These are phyloP conservation scores for Malus hybrid DNA, from an alignment of 331 rosid genomes.

Conservation along the genomic window DNA sequence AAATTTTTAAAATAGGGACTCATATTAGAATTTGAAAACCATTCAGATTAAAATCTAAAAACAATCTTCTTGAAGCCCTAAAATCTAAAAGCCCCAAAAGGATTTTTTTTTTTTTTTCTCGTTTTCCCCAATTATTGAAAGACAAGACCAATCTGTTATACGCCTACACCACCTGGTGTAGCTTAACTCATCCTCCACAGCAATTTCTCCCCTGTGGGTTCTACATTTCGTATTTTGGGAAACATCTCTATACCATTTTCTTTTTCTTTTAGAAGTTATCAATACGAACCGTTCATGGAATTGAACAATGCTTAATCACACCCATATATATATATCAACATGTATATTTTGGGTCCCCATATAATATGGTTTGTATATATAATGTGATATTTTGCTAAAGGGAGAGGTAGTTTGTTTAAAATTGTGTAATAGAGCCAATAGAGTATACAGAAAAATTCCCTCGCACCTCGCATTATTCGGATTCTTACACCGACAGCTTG, in stretches of 20 bases:
- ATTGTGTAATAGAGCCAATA: background rate
- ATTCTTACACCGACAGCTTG: conserved; percentile 13
- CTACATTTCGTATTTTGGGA: background rate
- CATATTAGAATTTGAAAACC: too few relatives aligned
- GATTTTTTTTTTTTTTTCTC: too few relatives aligned
- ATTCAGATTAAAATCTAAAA: too few relatives aligned
- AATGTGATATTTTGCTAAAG: background rate
- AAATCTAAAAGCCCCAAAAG: too few relatives aligned
- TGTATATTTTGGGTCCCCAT: too few relatives aligned
- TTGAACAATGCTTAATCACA: background rate
- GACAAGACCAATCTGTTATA: background rate
- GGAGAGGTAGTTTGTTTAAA: background rate
- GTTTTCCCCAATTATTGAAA: background rate
- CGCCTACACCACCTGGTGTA: background rate
- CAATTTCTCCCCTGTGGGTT: background rate
- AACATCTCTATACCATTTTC: background rate
- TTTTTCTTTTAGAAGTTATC: background rate
- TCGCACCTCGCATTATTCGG: background rate
- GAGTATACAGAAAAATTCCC: background rate
- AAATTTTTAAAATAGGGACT: too few relatives aligned
- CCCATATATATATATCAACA: too few relatives aligned
- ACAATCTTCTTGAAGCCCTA: too few relatives aligned
- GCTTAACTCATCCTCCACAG: background rate
- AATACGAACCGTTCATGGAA: background rate
- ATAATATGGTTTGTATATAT: too few relatives aligned